A percentile compares a stretch with the other conserved stretches of the same genome.
These are phyloP conservation scores for Urochloa ruziziensis DNA, from an alignment of 176 grass and related monocot species.

Conservation along the genomic window DNA sequence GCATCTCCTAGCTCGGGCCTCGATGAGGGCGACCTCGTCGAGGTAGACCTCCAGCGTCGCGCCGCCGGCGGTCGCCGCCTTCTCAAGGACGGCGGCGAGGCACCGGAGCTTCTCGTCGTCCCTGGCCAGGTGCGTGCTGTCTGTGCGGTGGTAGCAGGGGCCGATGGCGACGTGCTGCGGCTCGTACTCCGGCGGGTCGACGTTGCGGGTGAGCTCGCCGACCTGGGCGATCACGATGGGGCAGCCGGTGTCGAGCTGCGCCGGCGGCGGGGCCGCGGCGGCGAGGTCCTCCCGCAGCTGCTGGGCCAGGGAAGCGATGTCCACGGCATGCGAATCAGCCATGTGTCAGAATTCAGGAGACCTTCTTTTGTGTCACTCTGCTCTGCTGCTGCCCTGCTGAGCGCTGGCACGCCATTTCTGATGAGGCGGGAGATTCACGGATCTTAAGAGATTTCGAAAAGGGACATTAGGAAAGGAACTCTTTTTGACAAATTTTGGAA, in stretches of 20 bases:
- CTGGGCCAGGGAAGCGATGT: background rate
- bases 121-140: background rate
- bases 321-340: background rate
- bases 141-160: slow-evolving; percentile 19
- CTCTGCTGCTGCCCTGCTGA: background rate
- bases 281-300: background rate
- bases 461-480: background rate
- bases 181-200: background rate
- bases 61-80: background rate
- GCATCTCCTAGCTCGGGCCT: background rate
- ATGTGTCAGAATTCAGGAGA: background rate
- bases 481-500: background rate
- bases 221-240: background rate
- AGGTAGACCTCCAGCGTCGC: background rate
- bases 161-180: slow-evolving; percentile 22
- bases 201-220: background rate
- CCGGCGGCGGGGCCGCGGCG: background rate
- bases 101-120: background rate
- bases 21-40: background rate
- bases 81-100: background rate
- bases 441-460: background rate
- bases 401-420: background rate
- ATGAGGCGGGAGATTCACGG: background rate
- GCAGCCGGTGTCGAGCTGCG: background rate
- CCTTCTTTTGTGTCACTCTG: background rate